Base-by-base conservation (phyloP, 2,329 filamentous ascomycete genomes). In the Lojkania enalia region DNA sequence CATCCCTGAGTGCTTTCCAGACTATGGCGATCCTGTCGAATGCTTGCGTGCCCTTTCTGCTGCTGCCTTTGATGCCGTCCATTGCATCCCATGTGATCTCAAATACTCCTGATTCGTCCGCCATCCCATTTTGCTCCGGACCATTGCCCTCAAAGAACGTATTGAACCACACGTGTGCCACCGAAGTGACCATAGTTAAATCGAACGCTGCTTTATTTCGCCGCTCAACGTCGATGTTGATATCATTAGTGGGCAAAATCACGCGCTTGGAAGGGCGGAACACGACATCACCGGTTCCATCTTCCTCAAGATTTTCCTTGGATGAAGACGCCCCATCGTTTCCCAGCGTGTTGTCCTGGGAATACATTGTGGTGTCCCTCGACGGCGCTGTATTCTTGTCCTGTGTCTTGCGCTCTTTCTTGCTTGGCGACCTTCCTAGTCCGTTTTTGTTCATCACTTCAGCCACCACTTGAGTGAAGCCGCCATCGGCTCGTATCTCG, bases 91-190 rank as follows among this genome's bases (percentile, higher is more conserved):
- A 89, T n/a, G 82, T 78, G 19, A 84, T 83, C 49, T 85, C 81
- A 63, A 87, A 88, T 5, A 87, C 77, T 7, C 85, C 92, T 7
- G 80, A 87, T 32, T 85, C 79, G 37, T 87, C 79, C 0, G 88
- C 77, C 13, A 76, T 72, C 18, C 87, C 88, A 20, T 74, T 69
- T 31, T 84, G 77, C 61, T 90, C 87, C 0, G 86, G 84, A 0
- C 87, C 87, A 15, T 81, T 75, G 33, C 91, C 90, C 71, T 97
- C 94, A 60, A 97, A 97, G 70, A 85, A 97, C 1, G 85, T 77
- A 63, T 99, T 99, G 76, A 96, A 96, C 94, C 94, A 99, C 13
- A 96, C 88, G 61, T 97, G 92, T 0, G 91, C 91, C 7, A 97
- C 85, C 0, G 91, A 85, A 0, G 92, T 96, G 3, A 96, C 90